phyloP scores from a whole-genome alignment of 2,329 filamentous ascomycete species.

The Teratosphaeria viscida region DNA sequence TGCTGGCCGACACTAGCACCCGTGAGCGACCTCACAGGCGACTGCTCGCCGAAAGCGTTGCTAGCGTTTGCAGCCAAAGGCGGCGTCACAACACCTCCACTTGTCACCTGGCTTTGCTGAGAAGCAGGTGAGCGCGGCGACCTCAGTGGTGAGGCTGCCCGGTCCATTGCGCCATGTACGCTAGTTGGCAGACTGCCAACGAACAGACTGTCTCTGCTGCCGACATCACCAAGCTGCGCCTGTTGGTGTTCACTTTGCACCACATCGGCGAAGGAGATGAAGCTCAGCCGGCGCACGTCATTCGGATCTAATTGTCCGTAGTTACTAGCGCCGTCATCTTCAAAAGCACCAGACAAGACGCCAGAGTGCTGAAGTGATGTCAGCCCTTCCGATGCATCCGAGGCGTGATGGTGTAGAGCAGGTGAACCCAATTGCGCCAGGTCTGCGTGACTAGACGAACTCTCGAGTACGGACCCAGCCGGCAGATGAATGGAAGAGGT shows the following conservation, averaged over 20 bases:
- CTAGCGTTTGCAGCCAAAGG: constrained; percentile 40
- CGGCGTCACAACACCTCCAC: constrained; percentile 15
- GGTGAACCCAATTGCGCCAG: constrained; percentile 15
- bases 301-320: constrained; percentile 67
- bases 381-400: constrained; percentile 27
- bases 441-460: constrained; percentile 19
- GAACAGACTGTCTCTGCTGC: constrained; percentile 57
- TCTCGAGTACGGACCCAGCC: constrained; percentile 50
- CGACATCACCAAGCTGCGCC: constrained; percentile 36
- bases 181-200: constrained; percentile 12
- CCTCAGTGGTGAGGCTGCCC: constrained; percentile 69
- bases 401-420: constrained; percentile 9
- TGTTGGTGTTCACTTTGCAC: constrained; percentile 66
- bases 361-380: constrained; percentile 70
- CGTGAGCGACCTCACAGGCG: constrained; percentile 6
- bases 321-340: constrained; percentile 57
- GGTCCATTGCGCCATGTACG: constrained; percentile 37
- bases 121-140: constrained; percentile 45
- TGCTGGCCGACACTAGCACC: constrained; percentile 27
- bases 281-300: constrained; percentile 76
- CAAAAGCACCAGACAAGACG: constrained; percentile 45
- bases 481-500: constrained; percentile 78
- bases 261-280: constrained; percentile 94
- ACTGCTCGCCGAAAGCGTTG: constrained; percentile 4
- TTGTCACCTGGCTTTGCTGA: constrained; percentile 9